These are phyloP conservation scores for Gorgonomyces haynaldii DNA, from an alignment of 192 early-diverging fungal genomes.

Conservation along the genomic window DNA sequence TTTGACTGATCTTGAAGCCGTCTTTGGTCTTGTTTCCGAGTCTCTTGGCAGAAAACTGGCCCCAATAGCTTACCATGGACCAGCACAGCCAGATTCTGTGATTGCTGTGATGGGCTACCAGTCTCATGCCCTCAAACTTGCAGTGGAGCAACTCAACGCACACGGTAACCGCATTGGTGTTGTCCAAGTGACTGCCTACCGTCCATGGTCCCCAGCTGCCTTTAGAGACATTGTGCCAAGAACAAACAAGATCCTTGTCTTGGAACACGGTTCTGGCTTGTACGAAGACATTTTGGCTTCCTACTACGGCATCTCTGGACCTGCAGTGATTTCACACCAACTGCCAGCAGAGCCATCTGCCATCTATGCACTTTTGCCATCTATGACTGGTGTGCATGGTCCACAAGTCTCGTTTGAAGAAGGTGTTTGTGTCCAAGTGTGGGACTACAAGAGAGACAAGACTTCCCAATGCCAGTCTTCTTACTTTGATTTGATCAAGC, in stretches of 20 bases:
- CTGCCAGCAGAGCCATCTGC: background rate
- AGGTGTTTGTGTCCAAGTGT: no score
- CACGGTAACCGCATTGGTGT: slow-evolving; percentile 47
- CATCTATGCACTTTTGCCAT: no score
- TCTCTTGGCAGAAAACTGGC: slow-evolving; percentile 52
- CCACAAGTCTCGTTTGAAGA: no score
- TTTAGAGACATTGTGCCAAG: slow-evolving; percentile 59
- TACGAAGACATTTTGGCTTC: background rate
- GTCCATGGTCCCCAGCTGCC: slow-evolving; percentile 73
- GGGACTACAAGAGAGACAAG: no score
- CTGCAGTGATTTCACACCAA: background rate
- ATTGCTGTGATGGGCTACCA: slow-evolving; percentile 66
- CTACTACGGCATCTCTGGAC: background rate
- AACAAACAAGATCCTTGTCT: slow-evolving; percentile 57
- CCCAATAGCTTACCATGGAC: slow-evolving; percentile 75
- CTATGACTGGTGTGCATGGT: no score
- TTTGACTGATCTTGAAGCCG: slow-evolving; percentile 28
- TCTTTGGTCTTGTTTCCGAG: slow-evolving; percentile 31
- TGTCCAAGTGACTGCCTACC: slow-evolving; percentile 62
- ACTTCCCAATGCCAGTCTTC: no score
- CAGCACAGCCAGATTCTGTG: slow-evolving; percentile 57
- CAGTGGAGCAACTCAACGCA: slow-evolving; percentile 32
- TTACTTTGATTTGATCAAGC: no score
- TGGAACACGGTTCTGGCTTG: slow-evolving; percentile 41
- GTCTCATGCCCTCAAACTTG: slow-evolving; percentile 32